phyloP scores from a whole-genome alignment of 345 rosid genomes.

The Litchi chinensis region DNA sequence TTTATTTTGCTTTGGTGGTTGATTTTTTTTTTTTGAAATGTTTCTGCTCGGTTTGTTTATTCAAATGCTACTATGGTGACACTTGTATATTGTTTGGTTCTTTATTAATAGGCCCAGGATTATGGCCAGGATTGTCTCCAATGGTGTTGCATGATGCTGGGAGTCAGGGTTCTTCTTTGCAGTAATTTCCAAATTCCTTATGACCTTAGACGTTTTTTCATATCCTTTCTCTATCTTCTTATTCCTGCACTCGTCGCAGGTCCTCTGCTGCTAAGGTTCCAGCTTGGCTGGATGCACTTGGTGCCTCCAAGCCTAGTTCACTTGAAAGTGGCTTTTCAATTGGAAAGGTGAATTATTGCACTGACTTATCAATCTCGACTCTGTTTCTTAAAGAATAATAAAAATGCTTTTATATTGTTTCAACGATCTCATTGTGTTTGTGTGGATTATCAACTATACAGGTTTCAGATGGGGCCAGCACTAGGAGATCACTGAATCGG shows the following conservation, averaged over 20 bases:
- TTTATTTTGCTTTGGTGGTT: slow-evolving; percentile 8
- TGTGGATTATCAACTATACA: slow-evolving; percentile 26
- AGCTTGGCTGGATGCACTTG: slow-evolving; percentile 52
- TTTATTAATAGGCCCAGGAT: slow-evolving; percentile 40
- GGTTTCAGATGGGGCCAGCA: slow-evolving; percentile 34
- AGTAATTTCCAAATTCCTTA: slow-evolving; percentile 39
- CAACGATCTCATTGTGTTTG: slow-evolving; percentile 1
- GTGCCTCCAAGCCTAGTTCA: slow-evolving; percentile 38
- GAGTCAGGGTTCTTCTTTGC: slow-evolving; percentile 32
- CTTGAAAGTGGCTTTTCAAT: slow-evolving; percentile 31
- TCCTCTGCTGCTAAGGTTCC: slow-evolving; percentile 48
- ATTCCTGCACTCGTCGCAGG: slow-evolving; percentile 35
- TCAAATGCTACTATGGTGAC: slow-evolving; percentile 7
- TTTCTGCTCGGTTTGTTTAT: not conserved
- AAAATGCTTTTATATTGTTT: slow-evolving; percentile 7
- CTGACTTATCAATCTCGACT: not conserved
- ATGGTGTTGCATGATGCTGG: slow-evolving; percentile 26
- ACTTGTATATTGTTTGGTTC: slow-evolving; percentile 1
- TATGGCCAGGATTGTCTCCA: slow-evolving; percentile 66
- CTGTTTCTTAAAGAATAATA: not conserved
- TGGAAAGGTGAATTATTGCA: slow-evolving; percentile 38
- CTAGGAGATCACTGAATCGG: slow-evolving; percentile 48
- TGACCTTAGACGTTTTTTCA: not conserved
- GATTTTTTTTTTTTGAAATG: not conserved
- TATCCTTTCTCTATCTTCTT: slow-evolving; percentile 14